Evolutionary conservation across 805 yeast genomes (phyloP).

Genomic region (Starmerella vitae): DNA sequence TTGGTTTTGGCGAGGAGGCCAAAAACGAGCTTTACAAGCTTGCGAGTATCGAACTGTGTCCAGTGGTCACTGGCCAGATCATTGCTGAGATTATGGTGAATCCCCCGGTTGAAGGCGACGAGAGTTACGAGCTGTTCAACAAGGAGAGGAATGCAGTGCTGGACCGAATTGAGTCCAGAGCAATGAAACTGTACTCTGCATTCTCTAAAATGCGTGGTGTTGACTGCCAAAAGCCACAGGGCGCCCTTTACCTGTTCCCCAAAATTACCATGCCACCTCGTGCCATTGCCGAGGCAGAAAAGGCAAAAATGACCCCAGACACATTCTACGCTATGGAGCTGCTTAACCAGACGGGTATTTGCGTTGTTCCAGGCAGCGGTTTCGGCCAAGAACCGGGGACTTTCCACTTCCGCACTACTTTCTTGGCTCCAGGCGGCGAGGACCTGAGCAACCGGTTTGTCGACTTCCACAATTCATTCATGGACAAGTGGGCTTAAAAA

Average conservation of each 20-base stretch:
- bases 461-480: constrained; percentile 62
- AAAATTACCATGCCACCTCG: constrained; percentile 48
- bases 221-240: constrained; percentile 77
- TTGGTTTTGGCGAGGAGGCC: constrained; percentile 64
- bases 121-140: constrained; percentile 53
- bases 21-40: constrained; percentile 62
- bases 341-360: constrained; percentile 80
- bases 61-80: constrained; percentile 92
- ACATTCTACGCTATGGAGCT: constrained; percentile 79
- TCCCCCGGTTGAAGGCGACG: constrained; percentile 73
- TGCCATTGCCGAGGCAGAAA: constrained; percentile 49
- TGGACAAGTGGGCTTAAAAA: constrained; percentile 34
- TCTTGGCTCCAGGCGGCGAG: constrained; percentile 77
- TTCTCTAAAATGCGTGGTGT: constrained; percentile 71
- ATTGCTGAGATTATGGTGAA: constrained; percentile 83
- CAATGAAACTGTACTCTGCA: constrained; percentile 51
- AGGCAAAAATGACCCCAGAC: constrained; percentile 50
- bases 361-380: constrained; percentile 96
- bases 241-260: constrained; percentile 97
- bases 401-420: constrained; percentile 88
- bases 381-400: constrained; percentile 89
- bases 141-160: constrained; percentile 51
- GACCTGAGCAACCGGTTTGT: constrained; percentile 77
- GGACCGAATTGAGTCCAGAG: constrained; percentile 47
- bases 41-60: constrained; percentile 83